These are phyloP conservation scores for Psidium guajava DNA, from an alignment of 345 rosid genomes.

Conservation along the genomic window DNA sequence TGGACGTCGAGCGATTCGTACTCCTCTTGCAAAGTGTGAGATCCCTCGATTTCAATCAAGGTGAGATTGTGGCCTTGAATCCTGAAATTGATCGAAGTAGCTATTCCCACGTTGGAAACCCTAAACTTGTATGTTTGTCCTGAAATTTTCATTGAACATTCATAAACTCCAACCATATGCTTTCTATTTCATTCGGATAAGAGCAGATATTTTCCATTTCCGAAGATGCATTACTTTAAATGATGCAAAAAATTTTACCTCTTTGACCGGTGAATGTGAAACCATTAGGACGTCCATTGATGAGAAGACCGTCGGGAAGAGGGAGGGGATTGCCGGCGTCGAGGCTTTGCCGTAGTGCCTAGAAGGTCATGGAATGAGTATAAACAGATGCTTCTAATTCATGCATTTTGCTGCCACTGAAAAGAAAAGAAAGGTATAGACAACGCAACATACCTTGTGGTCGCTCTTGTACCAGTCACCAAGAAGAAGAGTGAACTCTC, in stretches of 20 bases:
- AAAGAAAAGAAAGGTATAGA: background rate
- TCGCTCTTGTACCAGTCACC: slow-evolving; percentile 33
- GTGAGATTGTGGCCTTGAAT: slow-evolving; percentile 71
- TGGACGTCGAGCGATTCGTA: slow-evolving; percentile 83
- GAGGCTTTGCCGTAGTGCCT: slow-evolving; percentile 37
- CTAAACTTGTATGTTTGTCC: slow-evolving; percentile 82
- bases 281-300: slow-evolving; percentile 45
- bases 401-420: background rate
- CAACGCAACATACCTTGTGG: slow-evolving; percentile 38
- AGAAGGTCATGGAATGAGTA: background rate
- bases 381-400: background rate
- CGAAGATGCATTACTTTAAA: background rate
- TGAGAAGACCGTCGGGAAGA: slow-evolving; percentile 53
- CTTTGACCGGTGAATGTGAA: slow-evolving; percentile 32
- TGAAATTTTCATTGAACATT: slow-evolving; percentile 6
- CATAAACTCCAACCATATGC: background rate
- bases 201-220: background rate
- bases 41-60: slow-evolving; percentile 87
- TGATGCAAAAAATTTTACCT: slow-evolving; percentile 21
- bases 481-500: slow-evolving; percentile 25
- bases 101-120: slow-evolving; percentile 72
- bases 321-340: slow-evolving; percentile 42
- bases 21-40: slow-evolving; percentile 57
- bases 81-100: slow-evolving; percentile 67
- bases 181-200: background rate